These are phyloP conservation scores for Pestalotiopsis sp. DNA, from an alignment of 2,329 filamentous ascomycete species.

Conservation along the genomic window DNA sequence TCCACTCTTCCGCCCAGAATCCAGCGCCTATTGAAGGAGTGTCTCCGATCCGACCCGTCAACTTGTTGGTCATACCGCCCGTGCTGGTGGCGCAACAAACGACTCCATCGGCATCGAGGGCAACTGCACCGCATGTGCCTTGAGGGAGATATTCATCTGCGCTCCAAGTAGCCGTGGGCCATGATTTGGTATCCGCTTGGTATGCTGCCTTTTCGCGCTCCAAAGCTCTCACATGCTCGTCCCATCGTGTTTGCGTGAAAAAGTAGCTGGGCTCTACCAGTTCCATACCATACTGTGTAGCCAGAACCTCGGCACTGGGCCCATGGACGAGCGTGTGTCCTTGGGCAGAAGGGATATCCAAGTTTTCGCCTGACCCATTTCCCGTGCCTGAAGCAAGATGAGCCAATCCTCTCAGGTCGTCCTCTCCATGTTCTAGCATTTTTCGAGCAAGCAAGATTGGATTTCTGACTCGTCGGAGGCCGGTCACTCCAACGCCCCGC, in stretches of 20 bases:
- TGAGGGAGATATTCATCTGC: slow-evolving; percentile 73
- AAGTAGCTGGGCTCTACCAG: slow-evolving; percentile 74
- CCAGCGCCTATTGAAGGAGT: slow-evolving; percentile 83
- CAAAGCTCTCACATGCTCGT: slow-evolving; percentile 70
- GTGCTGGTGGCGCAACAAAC: slow-evolving; percentile 70
- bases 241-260: slow-evolving; percentile 78
- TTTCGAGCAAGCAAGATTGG: slow-evolving; percentile 75
- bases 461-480: slow-evolving; percentile 75
- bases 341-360: slow-evolving; percentile 60
- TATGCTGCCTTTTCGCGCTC: slow-evolving; percentile 46
- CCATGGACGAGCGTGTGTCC: slow-evolving; percentile 74
- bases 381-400: slow-evolving; percentile 21
- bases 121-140: slow-evolving; percentile 83
- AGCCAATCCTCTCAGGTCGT: slow-evolving; percentile 49
- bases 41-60: slow-evolving; percentile 83
- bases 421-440: slow-evolving; percentile 70
- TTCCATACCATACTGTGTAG: slow-evolving; percentile 69
- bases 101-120: slow-evolving; percentile 75
- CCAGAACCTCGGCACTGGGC: slow-evolving; percentile 69
- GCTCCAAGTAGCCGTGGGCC: slow-evolving; percentile 55
- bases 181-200: slow-evolving; percentile 21
- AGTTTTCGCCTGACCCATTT: slow-evolving; percentile 12
- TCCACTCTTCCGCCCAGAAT: slow-evolving; percentile 90
- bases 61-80: slow-evolving; percentile 86
- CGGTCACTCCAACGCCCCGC: slow-evolving; percentile 76